phyloP scores from a whole-genome alignment of 2,329 filamentous ascomycete genomes.

The Pseudogymnoascus sp. region DNA sequence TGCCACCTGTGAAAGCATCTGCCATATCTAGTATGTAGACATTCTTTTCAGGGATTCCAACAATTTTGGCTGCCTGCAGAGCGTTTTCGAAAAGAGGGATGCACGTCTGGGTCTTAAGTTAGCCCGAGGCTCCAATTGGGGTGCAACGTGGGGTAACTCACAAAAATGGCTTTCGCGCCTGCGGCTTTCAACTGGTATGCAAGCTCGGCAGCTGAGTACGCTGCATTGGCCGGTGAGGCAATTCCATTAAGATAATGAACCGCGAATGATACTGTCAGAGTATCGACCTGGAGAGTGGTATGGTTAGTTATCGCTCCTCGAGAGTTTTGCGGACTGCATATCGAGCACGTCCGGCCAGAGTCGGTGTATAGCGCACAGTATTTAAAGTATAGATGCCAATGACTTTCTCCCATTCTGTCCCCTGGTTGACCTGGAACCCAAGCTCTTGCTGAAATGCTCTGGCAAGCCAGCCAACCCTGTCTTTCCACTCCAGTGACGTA shows the following conservation, averaged over 20 bases:
- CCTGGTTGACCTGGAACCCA: slow-evolving; percentile 56
- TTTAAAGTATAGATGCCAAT: slow-evolving; percentile 65
- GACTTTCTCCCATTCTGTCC: slow-evolving; percentile 70
- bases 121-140: neutral
- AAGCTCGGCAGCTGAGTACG: slow-evolving; percentile 61
- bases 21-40: slow-evolving; percentile 62
- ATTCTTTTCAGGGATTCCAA: slow-evolving; percentile 51
- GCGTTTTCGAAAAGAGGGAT: slow-evolving; percentile 56
- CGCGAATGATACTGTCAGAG: slow-evolving; percentile 61
- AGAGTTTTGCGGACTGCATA: neutral
- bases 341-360: neutral
- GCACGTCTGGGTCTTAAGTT: slow-evolving; percentile 41
- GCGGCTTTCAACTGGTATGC: slow-evolving; percentile 64
- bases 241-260: slow-evolving; percentile 65
- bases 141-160: neutral
- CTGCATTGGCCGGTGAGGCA: slow-evolving; percentile 65
- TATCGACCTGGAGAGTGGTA: slow-evolving; percentile 50
- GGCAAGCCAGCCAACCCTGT: slow-evolving; percentile 56
- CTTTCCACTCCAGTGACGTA: slow-evolving; percentile 49
- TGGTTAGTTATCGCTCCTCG: neutral
- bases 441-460: slow-evolving; percentile 60
- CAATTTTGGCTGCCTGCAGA: slow-evolving; percentile 53
- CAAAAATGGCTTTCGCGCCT: slow-evolving; percentile 58
- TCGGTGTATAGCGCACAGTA: slow-evolving; percentile 42
- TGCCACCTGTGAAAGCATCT: slow-evolving; percentile 27